A percentile compares a stretch with the other conserved stretches of the same genome.
Conservation (phyloP, 2,329 filamentous ascomycete genomes). For the Balansia obtecta region DNA sequence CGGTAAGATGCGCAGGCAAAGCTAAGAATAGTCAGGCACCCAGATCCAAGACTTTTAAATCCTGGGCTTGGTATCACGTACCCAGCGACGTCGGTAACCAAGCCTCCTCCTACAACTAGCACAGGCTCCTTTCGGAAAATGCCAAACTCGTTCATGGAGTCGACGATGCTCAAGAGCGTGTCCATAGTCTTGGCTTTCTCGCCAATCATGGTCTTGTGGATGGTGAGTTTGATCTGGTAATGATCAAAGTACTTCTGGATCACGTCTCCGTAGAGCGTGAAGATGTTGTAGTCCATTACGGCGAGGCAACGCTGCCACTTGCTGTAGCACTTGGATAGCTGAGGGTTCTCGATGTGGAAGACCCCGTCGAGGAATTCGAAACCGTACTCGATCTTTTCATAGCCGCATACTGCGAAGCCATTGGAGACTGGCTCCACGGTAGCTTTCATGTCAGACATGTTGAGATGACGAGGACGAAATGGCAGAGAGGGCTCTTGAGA, state of each 20-base stretch:
- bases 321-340: slow-evolving; percentile 53
- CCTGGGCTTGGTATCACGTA: slow-evolving; percentile 25
- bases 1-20: slow-evolving; percentile 62
- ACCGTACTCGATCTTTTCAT: slow-evolving; percentile 66
- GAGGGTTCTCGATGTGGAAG: slow-evolving; percentile 46
- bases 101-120: slow-evolving; percentile 52
- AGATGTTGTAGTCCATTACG: slow-evolving; percentile 61
- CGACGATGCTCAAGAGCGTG: slow-evolving; percentile 55
- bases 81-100: slow-evolving; percentile 65
- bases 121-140: slow-evolving; percentile 58
- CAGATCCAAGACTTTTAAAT: slow-evolving; percentile 11
- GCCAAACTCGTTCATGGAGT: slow-evolving; percentile 64
- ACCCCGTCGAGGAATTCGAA: slow-evolving; percentile 62
- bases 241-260: slow-evolving; percentile 58
- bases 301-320: slow-evolving; percentile 53
- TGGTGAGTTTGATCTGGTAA: slow-evolving; percentile 46
- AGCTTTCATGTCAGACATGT: slow-evolving; percentile 59
- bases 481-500: slow-evolving; percentile 1
- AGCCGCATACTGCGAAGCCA: slow-evolving; percentile 60
- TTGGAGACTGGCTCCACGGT: slow-evolving; percentile 48
- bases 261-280: slow-evolving; percentile 51
- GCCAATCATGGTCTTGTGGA: slow-evolving; percentile 63
- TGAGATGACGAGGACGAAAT: slow-evolving; percentile 9
- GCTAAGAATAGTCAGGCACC: slow-evolving; percentile 19
- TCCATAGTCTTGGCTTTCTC: slow-evolving; percentile 66